Evolutionary conservation across 2,329 filamentous ascomycete species (phyloP).

Genomic region (Aspergillus brunneoviolaceus): DNA sequence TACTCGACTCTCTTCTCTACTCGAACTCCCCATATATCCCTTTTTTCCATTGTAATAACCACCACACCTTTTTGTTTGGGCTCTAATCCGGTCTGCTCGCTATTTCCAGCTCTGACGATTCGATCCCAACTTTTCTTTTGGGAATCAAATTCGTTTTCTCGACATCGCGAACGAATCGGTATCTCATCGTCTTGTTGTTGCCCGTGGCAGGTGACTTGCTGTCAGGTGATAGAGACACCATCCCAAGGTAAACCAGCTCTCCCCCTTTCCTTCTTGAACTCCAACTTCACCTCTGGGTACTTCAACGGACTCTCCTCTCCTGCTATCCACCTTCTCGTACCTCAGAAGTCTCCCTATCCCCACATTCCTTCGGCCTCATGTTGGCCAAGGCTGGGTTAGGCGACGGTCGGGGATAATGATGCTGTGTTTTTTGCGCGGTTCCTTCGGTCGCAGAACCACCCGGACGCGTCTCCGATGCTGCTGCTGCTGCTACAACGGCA

Average conservation of each 20-base stretch:
- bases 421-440: constrained; percentile 21
- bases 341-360: constrained; percentile 10
- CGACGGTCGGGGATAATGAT: constrained; percentile 16
- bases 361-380: constrained; percentile 1
- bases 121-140: constrained; percentile 16
- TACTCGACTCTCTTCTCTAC: constrained; percentile 34
- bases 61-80: constrained; percentile 21
- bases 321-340: constrained; percentile 5
- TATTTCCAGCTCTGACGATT: constrained; percentile 10
- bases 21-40: constrained; percentile 26
- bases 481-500: neutral
- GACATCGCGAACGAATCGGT: constrained; percentile 27
- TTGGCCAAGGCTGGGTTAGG: constrained; percentile 14
- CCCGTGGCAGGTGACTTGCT: constrained; percentile 45
- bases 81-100: constrained; percentile 19
- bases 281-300: constrained; percentile 15
- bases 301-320: neutral
- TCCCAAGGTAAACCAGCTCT: constrained; percentile 36
- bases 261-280: constrained; percentile 19
- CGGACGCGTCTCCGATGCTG: constrained; percentile 30
- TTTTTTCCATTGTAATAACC: constrained; percentile 29
- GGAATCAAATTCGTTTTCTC: constrained; percentile 19
- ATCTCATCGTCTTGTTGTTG: constrained; percentile 36
- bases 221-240: constrained; percentile 46
- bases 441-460: constrained; percentile 26